Base-by-base conservation (phyloP, 2,329 filamentous ascomycete genomes). In the Cladosporium sp. region DNA sequence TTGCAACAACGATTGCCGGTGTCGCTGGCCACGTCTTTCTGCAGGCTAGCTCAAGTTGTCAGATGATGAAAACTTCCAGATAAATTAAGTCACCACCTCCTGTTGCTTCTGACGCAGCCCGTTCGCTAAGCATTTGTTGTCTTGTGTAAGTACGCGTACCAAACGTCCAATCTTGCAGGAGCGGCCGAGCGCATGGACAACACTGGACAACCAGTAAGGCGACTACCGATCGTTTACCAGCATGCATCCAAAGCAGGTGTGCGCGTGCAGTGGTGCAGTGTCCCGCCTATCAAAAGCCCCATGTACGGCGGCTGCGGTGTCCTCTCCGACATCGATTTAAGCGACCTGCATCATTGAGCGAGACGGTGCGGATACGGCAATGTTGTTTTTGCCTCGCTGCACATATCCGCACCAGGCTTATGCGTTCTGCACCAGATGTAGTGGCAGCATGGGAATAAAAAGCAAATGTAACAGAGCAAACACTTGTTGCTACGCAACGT, bases 261-360 rank as follows among this genome's bases (percentile, higher is more conserved):
- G 52, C 52, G n/a, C 52, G 52, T 55, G 52, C 52, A 34, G 52
- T 55, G n/a, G 30, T 54, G 15, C 26, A 54, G 51, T 11, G 4
- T 30, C 26, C 51, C 30, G 28, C 51, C 51, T 54, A 54, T 54
- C 51, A 54, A 30, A 44, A 54, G 51, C 51, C 51, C 26, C 4
- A 32, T 8, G 15, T 34, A 55, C 30, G 4, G 51, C 51, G 52
- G 52, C 30, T 55, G 52, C 52, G 52, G 28, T 54, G 51, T 21
- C 28, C 26, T 54, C 51, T n/a, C 51, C 51, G 28, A 34, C 52
- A 30, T 34, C 52, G 52, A 30, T n/a, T 12, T 12, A 21, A 21
- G 41, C n/a, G n/a, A 47, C 41, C 41, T 47, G 41, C 41, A 47
- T 21, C 2, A 11, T 12, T 24, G 41, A 47, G n/a, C 41, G 41